Conservation (phyloP, 805 yeast species). For the Teunomyces stri region DNA sequence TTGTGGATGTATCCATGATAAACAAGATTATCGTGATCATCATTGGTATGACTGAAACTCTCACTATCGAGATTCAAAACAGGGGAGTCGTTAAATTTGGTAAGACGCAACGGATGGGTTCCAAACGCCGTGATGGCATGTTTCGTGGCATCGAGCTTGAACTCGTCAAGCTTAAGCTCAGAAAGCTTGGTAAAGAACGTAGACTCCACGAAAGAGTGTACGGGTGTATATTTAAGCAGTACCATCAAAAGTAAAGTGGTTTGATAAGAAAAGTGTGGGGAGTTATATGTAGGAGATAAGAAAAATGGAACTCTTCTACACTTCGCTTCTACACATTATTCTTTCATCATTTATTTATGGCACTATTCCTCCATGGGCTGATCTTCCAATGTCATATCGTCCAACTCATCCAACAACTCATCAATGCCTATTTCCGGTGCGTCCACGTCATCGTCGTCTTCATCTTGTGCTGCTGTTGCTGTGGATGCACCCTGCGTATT, state of each 20-base stretch:
- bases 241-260: background rate
- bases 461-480: slow-evolving; percentile 39
- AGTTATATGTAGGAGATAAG: no score
- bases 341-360: background rate
- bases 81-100: slow-evolving; percentile 35
- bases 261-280: background rate
- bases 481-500: slow-evolving; percentile 26
- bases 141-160: slow-evolving; percentile 57
- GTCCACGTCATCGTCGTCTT: slow-evolving; percentile 62
- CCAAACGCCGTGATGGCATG: slow-evolving; percentile 45
- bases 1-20: slow-evolving; percentile 40
- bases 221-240: slow-evolving; percentile 42
- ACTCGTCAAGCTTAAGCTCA: slow-evolving; percentile 67
- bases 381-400: slow-evolving; percentile 84
- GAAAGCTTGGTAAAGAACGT: slow-evolving; percentile 80
- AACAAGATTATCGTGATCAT: slow-evolving; percentile 9
- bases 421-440: slow-evolving; percentile 89
- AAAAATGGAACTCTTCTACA: no score
- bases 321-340: no score
- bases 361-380: slow-evolving; percentile 17
- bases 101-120: slow-evolving; percentile 32
- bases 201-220: slow-evolving; percentile 78
- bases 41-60: slow-evolving; percentile 18
- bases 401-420: slow-evolving; percentile 91
- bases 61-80: slow-evolving; percentile 32